Evolutionary conservation across 192 early-diverging fungal genomes (phyloP).

Genomic region (Coemansia sp.): DNA sequence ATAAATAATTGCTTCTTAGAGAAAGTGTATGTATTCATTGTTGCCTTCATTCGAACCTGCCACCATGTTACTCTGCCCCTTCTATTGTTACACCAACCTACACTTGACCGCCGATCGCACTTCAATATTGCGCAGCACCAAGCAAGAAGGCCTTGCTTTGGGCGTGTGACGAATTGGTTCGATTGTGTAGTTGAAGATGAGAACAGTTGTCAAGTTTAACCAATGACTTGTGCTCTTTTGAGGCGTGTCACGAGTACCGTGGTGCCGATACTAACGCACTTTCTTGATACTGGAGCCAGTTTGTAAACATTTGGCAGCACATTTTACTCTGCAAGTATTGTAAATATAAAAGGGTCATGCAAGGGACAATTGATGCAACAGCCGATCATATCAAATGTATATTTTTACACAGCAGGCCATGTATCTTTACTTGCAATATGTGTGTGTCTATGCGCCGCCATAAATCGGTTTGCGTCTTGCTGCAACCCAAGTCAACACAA

Average conservation of each 20-base stretch:
- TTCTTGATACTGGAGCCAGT: background rate
- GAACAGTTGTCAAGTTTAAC: background rate
- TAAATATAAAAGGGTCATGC: background rate
- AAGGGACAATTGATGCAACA: background rate
- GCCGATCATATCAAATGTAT: background rate
- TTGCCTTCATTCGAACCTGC: no score
- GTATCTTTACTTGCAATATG: background rate
- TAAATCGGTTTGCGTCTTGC: background rate
- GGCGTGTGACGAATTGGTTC: background rate
- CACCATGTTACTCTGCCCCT: background rate
- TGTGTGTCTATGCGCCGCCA: slow-evolving; percentile 1
- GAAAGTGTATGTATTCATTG: background rate
- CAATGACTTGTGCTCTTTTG: background rate
- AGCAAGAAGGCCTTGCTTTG: background rate
- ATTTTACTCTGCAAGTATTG: background rate
- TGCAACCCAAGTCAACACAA: background rate
- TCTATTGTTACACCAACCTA: background rate
- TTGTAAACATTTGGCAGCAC: background rate
- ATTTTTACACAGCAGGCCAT: background rate
- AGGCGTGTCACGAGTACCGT: background rate
- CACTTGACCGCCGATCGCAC: background rate
- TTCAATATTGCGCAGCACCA: background rate
- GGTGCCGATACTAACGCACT: no score
- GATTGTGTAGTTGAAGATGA: background rate
- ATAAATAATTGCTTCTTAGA: background rate